Conservation (phyloP, 495 filamentous ascomycete species). For the Lentithecium fluviatile region DNA sequence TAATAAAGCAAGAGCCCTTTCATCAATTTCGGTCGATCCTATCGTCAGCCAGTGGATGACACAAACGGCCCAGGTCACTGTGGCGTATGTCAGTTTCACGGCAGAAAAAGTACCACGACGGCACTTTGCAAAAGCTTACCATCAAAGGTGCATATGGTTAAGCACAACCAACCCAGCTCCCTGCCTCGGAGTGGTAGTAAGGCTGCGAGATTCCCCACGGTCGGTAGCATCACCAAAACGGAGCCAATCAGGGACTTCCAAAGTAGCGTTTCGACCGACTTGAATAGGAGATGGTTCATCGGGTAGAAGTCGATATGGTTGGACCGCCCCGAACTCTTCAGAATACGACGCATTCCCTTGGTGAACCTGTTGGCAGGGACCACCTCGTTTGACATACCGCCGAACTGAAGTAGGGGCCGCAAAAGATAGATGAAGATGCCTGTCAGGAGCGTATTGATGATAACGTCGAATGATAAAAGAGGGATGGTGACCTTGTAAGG, state of each 20-base stretch:
- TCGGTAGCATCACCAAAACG: slow-evolving; percentile 39
- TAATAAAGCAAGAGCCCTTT: slow-evolving; percentile 17
- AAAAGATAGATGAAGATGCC: slow-evolving; percentile 39
- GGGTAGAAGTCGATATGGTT: slow-evolving; percentile 6
- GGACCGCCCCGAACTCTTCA: slow-evolving; percentile 2
- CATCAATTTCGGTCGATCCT: slow-evolving; percentile 31
- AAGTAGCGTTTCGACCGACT: slow-evolving; percentile 34
- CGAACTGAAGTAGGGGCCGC: slow-evolving; percentile 26
- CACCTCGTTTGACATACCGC: background rate
- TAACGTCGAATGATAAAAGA: slow-evolving; percentile 40
- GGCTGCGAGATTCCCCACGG: slow-evolving; percentile 40
- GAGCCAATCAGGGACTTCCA: slow-evolving; percentile 35
- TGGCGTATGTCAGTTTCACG: slow-evolving; percentile 11
- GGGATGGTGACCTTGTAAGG: slow-evolving; percentile 40
- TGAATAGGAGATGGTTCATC: slow-evolving; percentile 13
- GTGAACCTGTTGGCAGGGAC: background rate
- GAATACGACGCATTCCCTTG: slow-evolving; percentile 14
- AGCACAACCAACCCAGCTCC: slow-evolving; percentile 45
- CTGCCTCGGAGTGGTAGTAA: slow-evolving; percentile 35
- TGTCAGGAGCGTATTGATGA: slow-evolving; percentile 42
- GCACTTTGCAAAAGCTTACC: slow-evolving; percentile 32
- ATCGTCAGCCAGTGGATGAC: slow-evolving; percentile 42
- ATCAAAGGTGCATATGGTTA: slow-evolving; percentile 42
- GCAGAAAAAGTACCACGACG: background rate
- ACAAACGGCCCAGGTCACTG: slow-evolving; percentile 40